A percentile compares a stretch with the other conserved stretches of the same genome.
These are phyloP conservation scores for Exophiala spinifera DNA, from an alignment of 2,329 filamentous ascomycete species.

Conservation along the genomic window DNA sequence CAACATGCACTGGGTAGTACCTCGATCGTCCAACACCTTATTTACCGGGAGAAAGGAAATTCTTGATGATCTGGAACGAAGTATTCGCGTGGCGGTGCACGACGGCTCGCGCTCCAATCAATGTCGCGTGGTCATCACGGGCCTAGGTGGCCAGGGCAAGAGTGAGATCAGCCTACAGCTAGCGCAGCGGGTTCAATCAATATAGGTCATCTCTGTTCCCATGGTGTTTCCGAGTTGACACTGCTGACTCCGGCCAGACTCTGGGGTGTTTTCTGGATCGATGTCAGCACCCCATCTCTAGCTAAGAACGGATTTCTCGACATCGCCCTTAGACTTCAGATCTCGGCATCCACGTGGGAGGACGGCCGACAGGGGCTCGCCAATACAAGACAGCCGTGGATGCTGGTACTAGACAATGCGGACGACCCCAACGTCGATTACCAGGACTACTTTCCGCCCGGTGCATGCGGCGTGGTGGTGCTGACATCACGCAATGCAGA, in stretches of 20 bases:
- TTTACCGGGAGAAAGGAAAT: slow-evolving; percentile 30
- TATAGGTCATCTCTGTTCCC: slow-evolving; percentile 21
- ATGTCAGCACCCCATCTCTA: slow-evolving; percentile 17
- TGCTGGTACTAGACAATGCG: slow-evolving; percentile 27
- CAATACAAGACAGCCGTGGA: slow-evolving; percentile 15
- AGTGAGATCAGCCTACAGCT: slow-evolving; percentile 35
- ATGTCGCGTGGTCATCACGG: slow-evolving; percentile 32
- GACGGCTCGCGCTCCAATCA: slow-evolving; percentile 9
- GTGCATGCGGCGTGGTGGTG: slow-evolving; percentile 13
- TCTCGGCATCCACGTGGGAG: slow-evolving; percentile 20
- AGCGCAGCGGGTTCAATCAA: slow-evolving; percentile 25
- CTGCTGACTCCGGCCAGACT: slow-evolving; percentile 29
- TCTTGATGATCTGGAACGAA: slow-evolving; percentile 17
- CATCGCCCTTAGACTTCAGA: slow-evolving; percentile 27
- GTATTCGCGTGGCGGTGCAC: slow-evolving; percentile 12
- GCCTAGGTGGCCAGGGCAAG: slow-evolving; percentile 34
- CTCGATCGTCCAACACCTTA: slow-evolving; percentile 25
- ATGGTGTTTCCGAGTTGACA: slow-evolving; percentile 14
- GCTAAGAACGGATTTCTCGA: slow-evolving; percentile 30
- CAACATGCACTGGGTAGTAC: slow-evolving; percentile 28
- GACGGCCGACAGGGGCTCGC: slow-evolving; percentile 20
- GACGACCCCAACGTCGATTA: slow-evolving; percentile 24
- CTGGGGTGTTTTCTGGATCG: slow-evolving; percentile 29
- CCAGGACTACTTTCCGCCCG: slow-evolving; percentile 17
- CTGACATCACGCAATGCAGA: slow-evolving; percentile 25